Base-by-base conservation (phyloP, 495 filamentous ascomycete species). In the Aeminium ludgeri region DNA sequence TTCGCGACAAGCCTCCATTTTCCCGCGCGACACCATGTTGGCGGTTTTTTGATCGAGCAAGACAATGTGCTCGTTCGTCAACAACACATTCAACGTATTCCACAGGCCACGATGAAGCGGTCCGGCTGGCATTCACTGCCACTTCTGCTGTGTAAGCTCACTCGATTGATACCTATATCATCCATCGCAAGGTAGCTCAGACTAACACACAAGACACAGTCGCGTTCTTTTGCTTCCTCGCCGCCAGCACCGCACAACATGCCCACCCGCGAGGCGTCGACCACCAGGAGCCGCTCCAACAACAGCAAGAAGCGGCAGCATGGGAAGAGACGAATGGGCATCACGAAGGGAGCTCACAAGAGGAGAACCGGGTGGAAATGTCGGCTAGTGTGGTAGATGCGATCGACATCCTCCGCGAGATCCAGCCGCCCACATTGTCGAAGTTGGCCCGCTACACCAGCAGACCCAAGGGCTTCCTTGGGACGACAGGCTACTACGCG, bases 401-500 rank as follows among this genome's bases (percentile, higher is more conserved):
- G 1, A 51, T 44, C 7, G 39, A 40, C 2, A 49, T 58, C 18
- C 54, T 62, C 8, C 53, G 42, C 32, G 56, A 55, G 33, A 49
- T 62, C 28, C 53, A 52, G 30, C 36, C 51, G 17, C 55, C 57
- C 6, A 43, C 47, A 16, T 25, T 50, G 10, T 46, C 49, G 30
- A 54, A 49, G 41, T 48, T 52, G 36, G 55, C 46, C 12, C 50
- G 44, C 28, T 57, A 58, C 44, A 54, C 44, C 25, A 27, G 44
- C 11, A 57, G 54, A 40, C 59, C 59, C 18, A 50, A 54, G 10
- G 60, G 60, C 30, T 42, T 63, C 41, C 35, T 60, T 10, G 60
- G 58, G 6, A 52, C 54, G 3, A 50, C 51, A 17, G 50, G 48
- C 30, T 64, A 65, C 46, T 64, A 64, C 45, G 60, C 60, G 42